Percentiles rank a stretch among this genome's conserved stretches.
These are phyloP conservation scores for Solanum dulcamara DNA, from an alignment of 257 asterid species.

Conservation along the genomic window DNA sequence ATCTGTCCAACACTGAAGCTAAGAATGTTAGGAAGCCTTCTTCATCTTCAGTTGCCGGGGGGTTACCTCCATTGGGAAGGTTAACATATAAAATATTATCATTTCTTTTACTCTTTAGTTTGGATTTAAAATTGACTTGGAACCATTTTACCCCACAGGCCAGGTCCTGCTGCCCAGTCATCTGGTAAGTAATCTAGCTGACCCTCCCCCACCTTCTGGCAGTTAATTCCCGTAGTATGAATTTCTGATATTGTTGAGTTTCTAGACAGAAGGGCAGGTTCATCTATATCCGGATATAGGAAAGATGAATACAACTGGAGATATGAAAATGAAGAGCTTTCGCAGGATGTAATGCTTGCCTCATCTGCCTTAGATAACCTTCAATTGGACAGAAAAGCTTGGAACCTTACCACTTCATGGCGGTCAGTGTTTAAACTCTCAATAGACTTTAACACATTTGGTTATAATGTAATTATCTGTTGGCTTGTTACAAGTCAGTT, in stretches of 20 bases:
- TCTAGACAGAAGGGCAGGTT: slow-evolving; percentile 84
- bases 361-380: slow-evolving; percentile 92
- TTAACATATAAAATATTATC: slow-evolving; percentile 5
- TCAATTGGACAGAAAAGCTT: slow-evolving; percentile 92
- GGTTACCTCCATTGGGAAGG: slow-evolving; percentile 97
- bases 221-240: not conserved
- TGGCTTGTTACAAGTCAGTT: not conserved
- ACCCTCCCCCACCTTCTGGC: not conserved
- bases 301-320: slow-evolving; percentile 92
- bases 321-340: slow-evolving; percentile 62
- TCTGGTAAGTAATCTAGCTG: slow-evolving; percentile 51
- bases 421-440: slow-evolving; percentile 41
- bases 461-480: not conserved
- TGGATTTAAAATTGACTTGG: not conserved
- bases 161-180: slow-evolving; percentile 53
- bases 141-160: slow-evolving; percentile 38
- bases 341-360: slow-evolving; percentile 73
- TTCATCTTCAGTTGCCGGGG: slow-evolving; percentile 66
- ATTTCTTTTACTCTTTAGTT: not conserved
- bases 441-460: not conserved
- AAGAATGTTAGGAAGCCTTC: slow-evolving; percentile 69
- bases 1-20: slow-evolving; percentile 48
- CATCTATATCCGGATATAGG: slow-evolving; percentile 83
- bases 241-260: slow-evolving; percentile 6
- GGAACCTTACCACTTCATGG: slow-evolving; percentile 78